Conservation (phyloP, 2,329 filamentous ascomycete genomes). For the Diplodia sapinea region DNA sequence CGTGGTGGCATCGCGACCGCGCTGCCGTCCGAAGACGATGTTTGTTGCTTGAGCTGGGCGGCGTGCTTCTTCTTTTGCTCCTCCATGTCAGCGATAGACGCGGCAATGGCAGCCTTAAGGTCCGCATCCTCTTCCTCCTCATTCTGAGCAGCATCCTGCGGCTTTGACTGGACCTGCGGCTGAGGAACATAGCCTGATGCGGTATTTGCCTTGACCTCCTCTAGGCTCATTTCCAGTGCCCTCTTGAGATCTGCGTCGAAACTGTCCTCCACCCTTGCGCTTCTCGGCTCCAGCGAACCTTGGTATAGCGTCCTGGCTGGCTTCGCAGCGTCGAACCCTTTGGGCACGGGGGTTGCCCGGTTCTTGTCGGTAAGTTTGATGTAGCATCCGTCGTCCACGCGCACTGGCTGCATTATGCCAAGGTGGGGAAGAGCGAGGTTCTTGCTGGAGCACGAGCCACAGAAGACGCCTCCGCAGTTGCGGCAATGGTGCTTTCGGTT, state of each 20-base stretch:
- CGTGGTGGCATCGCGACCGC: constrained; percentile 68
- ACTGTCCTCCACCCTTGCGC: constrained; percentile 83
- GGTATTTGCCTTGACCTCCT: constrained; percentile 80
- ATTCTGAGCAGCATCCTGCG: constrained; percentile 45
- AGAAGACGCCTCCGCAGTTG: constrained; percentile 97
- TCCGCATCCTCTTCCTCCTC: constrained; percentile 91
- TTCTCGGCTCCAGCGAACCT: constrained; percentile 85
- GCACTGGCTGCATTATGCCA: constrained; percentile 86
- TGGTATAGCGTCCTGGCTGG: constrained; percentile 66
- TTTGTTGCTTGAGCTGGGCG: constrained; percentile 81
- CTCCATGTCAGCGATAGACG: constrained; percentile 95
- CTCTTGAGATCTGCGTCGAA: constrained; percentile 96
- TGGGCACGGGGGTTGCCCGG: constrained; percentile 50
- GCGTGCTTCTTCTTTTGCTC: constrained; percentile 94
- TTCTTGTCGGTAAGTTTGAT: constrained; percentile 82
- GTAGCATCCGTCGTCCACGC: constrained; percentile 96
- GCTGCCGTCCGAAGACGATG: constrained; percentile 59
- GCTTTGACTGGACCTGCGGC: constrained; percentile 52
- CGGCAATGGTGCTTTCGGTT: constrained; percentile 98
- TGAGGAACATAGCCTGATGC: constrained; percentile 75
- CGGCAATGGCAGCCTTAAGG: constrained; percentile 91
- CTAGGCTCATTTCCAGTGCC: constrained; percentile 94
- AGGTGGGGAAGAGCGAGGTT: constrained; percentile 86
- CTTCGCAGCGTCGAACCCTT: constrained; percentile 56
- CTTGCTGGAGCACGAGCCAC: constrained; percentile 92